Base-by-base conservation (phyloP, 345 rosid genomes). In the Pistacia vera region DNA sequence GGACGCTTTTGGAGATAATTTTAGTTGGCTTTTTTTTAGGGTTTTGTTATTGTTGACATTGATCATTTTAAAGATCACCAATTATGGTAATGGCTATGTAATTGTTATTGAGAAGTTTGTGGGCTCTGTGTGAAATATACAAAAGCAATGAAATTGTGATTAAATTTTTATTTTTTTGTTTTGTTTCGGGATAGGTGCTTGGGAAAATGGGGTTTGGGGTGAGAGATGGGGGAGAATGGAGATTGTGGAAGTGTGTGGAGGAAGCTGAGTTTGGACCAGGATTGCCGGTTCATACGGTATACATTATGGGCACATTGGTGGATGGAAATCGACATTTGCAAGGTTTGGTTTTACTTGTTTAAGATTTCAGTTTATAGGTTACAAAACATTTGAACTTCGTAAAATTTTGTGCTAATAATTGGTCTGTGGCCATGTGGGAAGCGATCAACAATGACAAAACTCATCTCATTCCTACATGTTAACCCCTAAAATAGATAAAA, bases 181-280 rank as follows among this genome's bases (percentile, higher is more conserved):
- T 71, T 25, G 33, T 8, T 70, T 16, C 52, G 25, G 54, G 70
- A n/a, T 80, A 95, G 98, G 82, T 82, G 20, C 58, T 91, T 83
- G 93, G 68, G 80, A 85, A 79, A 61, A 63, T 88, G 67, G 93
- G 94, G 12, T n/a, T 85, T 41, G 71, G 49, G 54, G 74, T 70
- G 54, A 64, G 62, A 75, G 89, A 91, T 77, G 83, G 70, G 20
- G 85, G 82, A 66, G 90, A 82, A 30, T 93, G 97, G 98, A 90
- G 75, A 17, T 81, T 87, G 73, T 72, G 82, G 72, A 90, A 82
- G 81, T 82, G 72, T 72, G 88, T 85, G 67, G 89, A 89, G 80
- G 98, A 95, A 85, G 79, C 97, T 35, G 97, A 85, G 75, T 95
- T 93, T 73, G 98, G 97, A 73, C 97, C 94, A 18, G 94, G 83